Conservation (phyloP, 2,329 filamentous ascomycete species). For the Dactylellina drechsleri region DNA sequence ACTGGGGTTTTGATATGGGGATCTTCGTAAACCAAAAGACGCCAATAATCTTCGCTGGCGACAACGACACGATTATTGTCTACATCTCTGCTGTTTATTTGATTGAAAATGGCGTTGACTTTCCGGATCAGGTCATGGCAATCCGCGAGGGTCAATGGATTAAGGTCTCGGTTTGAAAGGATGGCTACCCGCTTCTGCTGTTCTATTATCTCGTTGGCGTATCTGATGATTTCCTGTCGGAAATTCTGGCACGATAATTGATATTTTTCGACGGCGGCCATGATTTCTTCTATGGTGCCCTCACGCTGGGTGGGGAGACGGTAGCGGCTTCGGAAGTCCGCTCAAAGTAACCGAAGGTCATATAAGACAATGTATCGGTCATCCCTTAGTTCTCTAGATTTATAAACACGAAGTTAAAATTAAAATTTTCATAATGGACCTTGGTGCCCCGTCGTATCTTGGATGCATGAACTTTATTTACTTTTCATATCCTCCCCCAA, state of each 20-base stretch:
- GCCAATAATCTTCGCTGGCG: constrained; percentile 10
- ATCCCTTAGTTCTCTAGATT: neutral
- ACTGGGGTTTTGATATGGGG: constrained; percentile 12
- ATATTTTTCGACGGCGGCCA: neutral
- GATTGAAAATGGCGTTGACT: constrained; percentile 7
- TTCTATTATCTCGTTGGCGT: constrained; percentile 1
- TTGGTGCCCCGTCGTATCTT: neutral
- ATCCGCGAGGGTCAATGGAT: neutral
- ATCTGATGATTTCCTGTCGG: neutral
- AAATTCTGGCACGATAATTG: constrained; percentile 17
- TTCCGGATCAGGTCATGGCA: neutral
- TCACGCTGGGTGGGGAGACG: neutral
- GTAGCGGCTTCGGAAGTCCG: constrained; percentile 10
- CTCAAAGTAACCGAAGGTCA: constrained; percentile 15
- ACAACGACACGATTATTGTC: neutral
- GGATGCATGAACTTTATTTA: neutral
- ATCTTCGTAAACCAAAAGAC: neutral
- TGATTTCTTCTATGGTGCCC: neutral
- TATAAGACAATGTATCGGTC: constrained; percentile 1
- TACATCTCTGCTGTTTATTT: constrained; percentile 5
- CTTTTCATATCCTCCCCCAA: constrained; percentile 15
- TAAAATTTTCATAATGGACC: neutral
- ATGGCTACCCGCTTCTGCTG: neutral
- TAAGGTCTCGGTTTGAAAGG: neutral
- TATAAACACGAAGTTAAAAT: neutral